phyloP scores from a whole-genome alignment of 768 basidiomycete genomes.

The Lactifluus echinatus region DNA sequence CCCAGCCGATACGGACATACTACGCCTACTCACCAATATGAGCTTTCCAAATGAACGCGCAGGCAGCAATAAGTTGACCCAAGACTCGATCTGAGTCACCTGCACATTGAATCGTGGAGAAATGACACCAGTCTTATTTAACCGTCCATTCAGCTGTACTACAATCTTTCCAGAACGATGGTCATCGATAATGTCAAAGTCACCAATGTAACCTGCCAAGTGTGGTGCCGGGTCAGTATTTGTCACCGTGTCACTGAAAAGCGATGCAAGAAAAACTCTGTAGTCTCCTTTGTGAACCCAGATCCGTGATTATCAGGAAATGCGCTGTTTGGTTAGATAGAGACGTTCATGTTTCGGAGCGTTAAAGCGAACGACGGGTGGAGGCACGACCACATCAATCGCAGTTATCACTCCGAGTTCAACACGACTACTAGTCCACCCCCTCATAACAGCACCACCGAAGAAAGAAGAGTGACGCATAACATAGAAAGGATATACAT shows the following conservation, averaged over 20 bases:
- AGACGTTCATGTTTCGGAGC: conserved; percentile 64
- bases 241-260: background rate
- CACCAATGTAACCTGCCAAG: conserved; percentile 84
- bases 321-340: conserved; percentile 50
- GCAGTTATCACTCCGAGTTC: conserved; percentile 80
- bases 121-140: conserved; percentile 99
- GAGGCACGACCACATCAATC: conserved; percentile 49
- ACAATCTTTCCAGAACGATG: conserved; percentile 98
- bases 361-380: conserved; percentile 77
- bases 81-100: conserved; percentile 83
- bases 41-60: conserved; percentile 95
- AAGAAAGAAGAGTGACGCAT: background rate
- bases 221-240: background rate
- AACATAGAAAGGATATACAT: conserved; percentile 27
- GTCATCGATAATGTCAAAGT: conserved; percentile 98
- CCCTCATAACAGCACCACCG: background rate
- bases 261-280: conserved; percentile 26
- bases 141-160: conserved; percentile 93
- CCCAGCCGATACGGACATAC: conserved; percentile 17
- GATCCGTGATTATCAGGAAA: conserved; percentile 31
- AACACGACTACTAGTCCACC: background rate
- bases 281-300: conserved; percentile 52
- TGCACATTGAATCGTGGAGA: conserved; percentile 99
- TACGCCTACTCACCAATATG: conserved; percentile 86
- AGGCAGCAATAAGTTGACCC: conserved; percentile 96